These are phyloP conservation scores for Xerocomellus amylosporus DNA, from an alignment of 768 basidiomycete species.

Conservation along the genomic window DNA sequence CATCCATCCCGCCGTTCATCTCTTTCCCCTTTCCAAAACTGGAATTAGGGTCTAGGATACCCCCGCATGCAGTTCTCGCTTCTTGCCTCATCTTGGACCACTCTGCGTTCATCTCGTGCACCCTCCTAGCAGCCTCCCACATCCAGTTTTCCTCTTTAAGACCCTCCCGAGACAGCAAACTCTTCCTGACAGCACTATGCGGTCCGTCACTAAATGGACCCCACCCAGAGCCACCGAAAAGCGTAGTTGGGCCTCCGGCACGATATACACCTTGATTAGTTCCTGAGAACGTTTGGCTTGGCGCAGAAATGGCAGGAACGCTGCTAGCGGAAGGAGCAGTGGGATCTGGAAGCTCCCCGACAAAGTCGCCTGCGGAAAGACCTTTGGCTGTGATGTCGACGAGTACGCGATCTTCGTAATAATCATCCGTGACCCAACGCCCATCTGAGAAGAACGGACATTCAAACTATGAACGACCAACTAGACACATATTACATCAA, in stretches of 20 bases:
- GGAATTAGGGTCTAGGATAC: constrained; percentile 38
- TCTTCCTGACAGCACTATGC: constrained; percentile 79
- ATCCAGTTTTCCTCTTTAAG: constrained; percentile 93
- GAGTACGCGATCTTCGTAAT: constrained; percentile 83
- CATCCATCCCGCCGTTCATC: constrained; percentile 29
- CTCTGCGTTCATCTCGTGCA: constrained; percentile 59
- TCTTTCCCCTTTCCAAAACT: constrained; percentile 32
- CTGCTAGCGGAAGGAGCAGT: constrained; percentile 48
- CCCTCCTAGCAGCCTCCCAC: constrained; percentile 68
- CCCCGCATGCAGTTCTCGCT: constrained; percentile 50
- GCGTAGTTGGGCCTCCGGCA: constrained; percentile 88
- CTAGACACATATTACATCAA: background rate
- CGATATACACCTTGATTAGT: constrained; percentile 73
- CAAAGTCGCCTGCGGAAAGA: constrained; percentile 75
- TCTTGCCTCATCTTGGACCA: constrained; percentile 60
- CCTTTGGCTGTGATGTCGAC: constrained; percentile 79
- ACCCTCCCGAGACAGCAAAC: constrained; percentile 72
- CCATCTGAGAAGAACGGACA: constrained; percentile 56
- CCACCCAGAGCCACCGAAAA: constrained; percentile 81
- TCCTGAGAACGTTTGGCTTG: constrained; percentile 38
- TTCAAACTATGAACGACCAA: background rate
- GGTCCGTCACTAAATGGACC: constrained; percentile 90
- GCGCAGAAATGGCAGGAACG: constrained; percentile 36
- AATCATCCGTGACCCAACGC: constrained; percentile 91
- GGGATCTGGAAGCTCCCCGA: constrained; percentile 80